phyloP scores from a whole-genome alignment of 1,284 basidiomycete genomes.

The Cerioporus squamosus region DNA sequence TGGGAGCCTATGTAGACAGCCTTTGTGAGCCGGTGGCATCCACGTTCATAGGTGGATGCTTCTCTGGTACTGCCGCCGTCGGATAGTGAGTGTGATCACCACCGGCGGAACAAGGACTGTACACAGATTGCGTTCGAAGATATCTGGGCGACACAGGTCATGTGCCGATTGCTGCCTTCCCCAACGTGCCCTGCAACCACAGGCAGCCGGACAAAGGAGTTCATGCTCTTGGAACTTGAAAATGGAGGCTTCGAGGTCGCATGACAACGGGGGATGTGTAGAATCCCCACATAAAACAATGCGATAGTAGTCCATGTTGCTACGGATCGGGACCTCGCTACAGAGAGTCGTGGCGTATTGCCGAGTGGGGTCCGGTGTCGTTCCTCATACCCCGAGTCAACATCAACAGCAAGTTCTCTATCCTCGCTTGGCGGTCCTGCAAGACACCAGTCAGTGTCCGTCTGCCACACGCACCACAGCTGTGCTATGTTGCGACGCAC shows the following conservation, averaged over 20 bases:
- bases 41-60: slow-evolving; percentile 65
- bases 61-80: slow-evolving; percentile 53
- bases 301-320: background rate
- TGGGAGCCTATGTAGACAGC: slow-evolving; percentile 37
- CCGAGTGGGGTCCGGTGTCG: slow-evolving; percentile 36
- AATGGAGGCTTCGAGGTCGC: too few relatives aligned
- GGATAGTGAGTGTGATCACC: slow-evolving; percentile 47
- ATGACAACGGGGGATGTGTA: too few relatives aligned
- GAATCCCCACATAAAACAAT: too few relatives aligned
- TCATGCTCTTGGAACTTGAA: too few relatives aligned
- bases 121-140: too few relatives aligned
- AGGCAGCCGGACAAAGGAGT: too few relatives aligned
- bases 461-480: background rate
- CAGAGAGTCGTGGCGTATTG: slow-evolving; percentile 37
- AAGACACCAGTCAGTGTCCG: background rate
- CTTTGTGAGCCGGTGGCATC: slow-evolving; percentile 61
- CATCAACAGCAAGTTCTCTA: slow-evolving; percentile 67
- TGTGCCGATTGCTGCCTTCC: too few relatives aligned
- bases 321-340: slow-evolving; percentile 6
- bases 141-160: too few relatives aligned
- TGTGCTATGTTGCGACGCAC: slow-evolving; percentile 39
- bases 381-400: slow-evolving; percentile 51
- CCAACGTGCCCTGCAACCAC: too few relatives aligned
- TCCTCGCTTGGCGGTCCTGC: slow-evolving; percentile 78
- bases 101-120: too few relatives aligned